Percentiles rank a stretch among this genome's conserved stretches.
Evolutionary conservation across 495 filamentous ascomycete species (phyloP).

Genomic region (Durotheca rogersii): DNA sequence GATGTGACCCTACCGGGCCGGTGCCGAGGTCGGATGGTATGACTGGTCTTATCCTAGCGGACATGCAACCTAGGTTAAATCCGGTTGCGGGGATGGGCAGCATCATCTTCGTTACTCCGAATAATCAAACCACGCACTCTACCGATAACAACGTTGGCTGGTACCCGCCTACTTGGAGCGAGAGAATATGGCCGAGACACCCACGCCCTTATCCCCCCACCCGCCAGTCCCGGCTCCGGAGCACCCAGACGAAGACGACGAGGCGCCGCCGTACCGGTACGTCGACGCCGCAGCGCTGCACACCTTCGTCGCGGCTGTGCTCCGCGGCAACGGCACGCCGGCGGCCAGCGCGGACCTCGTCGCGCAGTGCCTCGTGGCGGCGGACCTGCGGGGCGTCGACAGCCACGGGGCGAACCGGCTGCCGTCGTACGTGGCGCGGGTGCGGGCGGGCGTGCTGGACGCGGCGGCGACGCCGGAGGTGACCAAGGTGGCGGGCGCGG

Average conservation of each 20-base stretch:
- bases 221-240: not conserved
- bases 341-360: constrained; percentile 56
- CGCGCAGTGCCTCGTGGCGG: constrained; percentile 63
- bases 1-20: constrained; percentile 15
- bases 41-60: no score
- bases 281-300: constrained; percentile 19
- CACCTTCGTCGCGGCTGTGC: constrained; percentile 23
- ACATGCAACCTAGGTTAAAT: no score
- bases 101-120: not conserved
- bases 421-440: constrained; percentile 70
- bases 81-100: not conserved
- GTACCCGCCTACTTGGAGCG: not conserved
- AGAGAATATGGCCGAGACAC: constrained; percentile 25
- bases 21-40: constrained; percentile 21
- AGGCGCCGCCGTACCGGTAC: constrained; percentile 14
- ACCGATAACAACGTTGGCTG: not conserved
- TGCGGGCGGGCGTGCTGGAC: constrained; percentile 65
- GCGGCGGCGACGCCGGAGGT: constrained; percentile 57
- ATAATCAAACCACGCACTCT: not conserved
- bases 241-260: not conserved
- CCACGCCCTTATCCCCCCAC: constrained; percentile 5
- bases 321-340: constrained; percentile 55
- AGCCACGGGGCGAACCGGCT: constrained; percentile 77
- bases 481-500: constrained; percentile 62
- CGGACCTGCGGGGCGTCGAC: constrained; percentile 76